phyloP scores from a whole-genome alignment of 441 rosid species.

The Bocquillonia castaneifolia region DNA sequence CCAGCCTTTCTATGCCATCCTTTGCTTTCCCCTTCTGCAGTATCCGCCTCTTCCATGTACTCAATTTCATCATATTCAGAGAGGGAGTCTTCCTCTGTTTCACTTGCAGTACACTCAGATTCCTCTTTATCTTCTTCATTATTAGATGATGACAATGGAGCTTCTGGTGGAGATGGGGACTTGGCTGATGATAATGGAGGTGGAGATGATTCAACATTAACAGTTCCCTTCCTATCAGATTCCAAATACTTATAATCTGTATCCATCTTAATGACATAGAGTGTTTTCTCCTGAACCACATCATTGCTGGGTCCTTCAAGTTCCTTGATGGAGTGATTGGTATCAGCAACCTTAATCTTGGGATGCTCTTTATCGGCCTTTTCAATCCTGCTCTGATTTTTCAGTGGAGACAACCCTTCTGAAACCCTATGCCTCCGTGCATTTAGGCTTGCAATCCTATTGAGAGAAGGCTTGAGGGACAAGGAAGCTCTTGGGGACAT shows the following conservation, averaged over 20 bases:
- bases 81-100: slow-evolving; percentile 37
- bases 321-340: slow-evolving; percentile 12
- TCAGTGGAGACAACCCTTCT: slow-evolving; percentile 24
- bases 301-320: slow-evolving; percentile 21
- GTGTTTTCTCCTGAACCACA: slow-evolving; percentile 49
- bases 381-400: slow-evolving; percentile 23
- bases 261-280: slow-evolving; percentile 54
- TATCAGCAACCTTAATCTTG: slow-evolving; percentile 15
- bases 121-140: slow-evolving; percentile 40
- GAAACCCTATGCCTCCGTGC: slow-evolving; percentile 31
- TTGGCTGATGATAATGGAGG: slow-evolving; percentile 26
- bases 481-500: slow-evolving; percentile 16
- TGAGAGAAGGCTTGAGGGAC: slow-evolving; percentile 31
- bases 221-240: slow-evolving; percentile 36
- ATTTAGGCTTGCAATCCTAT: slow-evolving; percentile 28
- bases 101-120: slow-evolving; percentile 32
- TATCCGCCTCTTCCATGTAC: slow-evolving; percentile 24
- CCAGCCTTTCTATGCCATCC: slow-evolving; percentile 27
- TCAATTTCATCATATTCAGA: slow-evolving; percentile 40
- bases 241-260: slow-evolving; percentile 38
- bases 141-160: slow-evolving; percentile 29
- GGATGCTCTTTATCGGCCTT: slow-evolving; percentile 27
- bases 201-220: slow-evolving; percentile 30
- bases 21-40: slow-evolving; percentile 23
- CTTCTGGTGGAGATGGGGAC: slow-evolving; percentile 21